Evolutionary conservation across 225 moss, liverwort and hornwort genomes (phyloP), one percentile per base, ranked within the genome.

Genomic region (Pseudisothecium myosuroides): DNA sequence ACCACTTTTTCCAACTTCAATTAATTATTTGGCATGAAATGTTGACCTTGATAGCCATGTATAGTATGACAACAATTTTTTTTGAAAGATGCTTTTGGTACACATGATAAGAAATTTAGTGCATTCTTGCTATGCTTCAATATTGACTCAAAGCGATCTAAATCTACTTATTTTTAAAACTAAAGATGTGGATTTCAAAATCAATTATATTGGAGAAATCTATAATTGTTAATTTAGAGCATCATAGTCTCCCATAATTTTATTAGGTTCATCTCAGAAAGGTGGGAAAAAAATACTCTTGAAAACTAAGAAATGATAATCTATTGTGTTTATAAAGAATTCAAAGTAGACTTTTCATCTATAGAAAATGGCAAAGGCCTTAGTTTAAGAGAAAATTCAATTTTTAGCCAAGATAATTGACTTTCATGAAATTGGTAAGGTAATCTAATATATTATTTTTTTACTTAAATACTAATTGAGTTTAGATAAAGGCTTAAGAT

Each of bases 211-310:
- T 5, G 1, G 0, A 50, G 5, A 12, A 4, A 12, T 32, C 2
- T 1, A 7, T 50, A 50, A 11, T 76, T 50, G 12, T 50, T 34
- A 34, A 20, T 50, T 76, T 50, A 76, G 13, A 14, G 0, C 0
- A 0, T 14, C 0, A 0, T 1, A 0, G 13, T 50, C 6, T 50
- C 5, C 32, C 5, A 19, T 76, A 17, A 50, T 76, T 76, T 1
- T 1, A 2, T 32, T 76, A 32, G 32, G 4, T 50, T 76, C 12
- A 20, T 50, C 12, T 32, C 5, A 20, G 32, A 36, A 7, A 36
- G 20, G 6, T 6, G 3, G 0, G 0, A 20, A 8, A 76, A 52
- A 22, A 21, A 14, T 54, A 14, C 20, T 54, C 14, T 0, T 5
- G 0, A 2, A 75, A 36, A 36, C 4, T 1, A 54, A 50, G 2